Percentiles rank a stretch among this genome's conserved stretches.
These are phyloP conservation scores for Apostasia shenzhenica DNA, from an alignment of 106 monocot species.

Conservation along the genomic window DNA sequence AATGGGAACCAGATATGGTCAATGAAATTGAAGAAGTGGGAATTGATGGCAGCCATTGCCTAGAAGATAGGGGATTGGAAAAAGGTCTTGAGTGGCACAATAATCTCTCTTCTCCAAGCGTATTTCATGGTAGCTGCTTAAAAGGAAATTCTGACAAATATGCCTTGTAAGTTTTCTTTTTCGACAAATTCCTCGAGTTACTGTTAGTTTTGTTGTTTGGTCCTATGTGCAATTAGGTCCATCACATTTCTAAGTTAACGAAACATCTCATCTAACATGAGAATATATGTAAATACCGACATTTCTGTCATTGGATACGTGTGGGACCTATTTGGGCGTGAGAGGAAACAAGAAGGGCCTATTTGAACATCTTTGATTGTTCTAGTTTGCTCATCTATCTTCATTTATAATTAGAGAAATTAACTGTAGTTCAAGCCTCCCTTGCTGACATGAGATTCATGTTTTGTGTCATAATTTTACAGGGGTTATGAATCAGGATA, in stretches of 20 bases:
- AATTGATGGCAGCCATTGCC: slow-evolving; percentile 5
- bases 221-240: too few species aligned
- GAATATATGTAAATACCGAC: too few species aligned
- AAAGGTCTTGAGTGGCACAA: slow-evolving; percentile 9
- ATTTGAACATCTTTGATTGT: too few species aligned
- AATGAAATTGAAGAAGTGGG: slow-evolving; percentile 37
- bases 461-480: slow-evolving; percentile 5
- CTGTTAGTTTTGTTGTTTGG: background rate
- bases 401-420: background rate
- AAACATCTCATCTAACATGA: too few species aligned
- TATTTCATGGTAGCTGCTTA: slow-evolving; percentile 48
- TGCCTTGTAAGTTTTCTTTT: slow-evolving; percentile 30
- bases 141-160: slow-evolving; percentile 25
- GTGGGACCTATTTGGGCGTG: too few species aligned
- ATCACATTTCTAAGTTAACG: too few species aligned
- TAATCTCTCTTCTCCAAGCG: slow-evolving; percentile 46
- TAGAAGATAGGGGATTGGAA: background rate
- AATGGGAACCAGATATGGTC: slow-evolving; percentile 22
- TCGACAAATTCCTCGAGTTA: background rate
- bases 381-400: too few species aligned
- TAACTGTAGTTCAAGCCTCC: background rate
- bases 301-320: too few species aligned
- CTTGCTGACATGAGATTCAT: background rate
- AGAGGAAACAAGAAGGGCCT: too few species aligned
- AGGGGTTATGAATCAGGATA: slow-evolving; percentile 65